phyloP scores from a whole-genome alignment of 176 grass and related monocot genomes.

The Pharus latifolius region DNA sequence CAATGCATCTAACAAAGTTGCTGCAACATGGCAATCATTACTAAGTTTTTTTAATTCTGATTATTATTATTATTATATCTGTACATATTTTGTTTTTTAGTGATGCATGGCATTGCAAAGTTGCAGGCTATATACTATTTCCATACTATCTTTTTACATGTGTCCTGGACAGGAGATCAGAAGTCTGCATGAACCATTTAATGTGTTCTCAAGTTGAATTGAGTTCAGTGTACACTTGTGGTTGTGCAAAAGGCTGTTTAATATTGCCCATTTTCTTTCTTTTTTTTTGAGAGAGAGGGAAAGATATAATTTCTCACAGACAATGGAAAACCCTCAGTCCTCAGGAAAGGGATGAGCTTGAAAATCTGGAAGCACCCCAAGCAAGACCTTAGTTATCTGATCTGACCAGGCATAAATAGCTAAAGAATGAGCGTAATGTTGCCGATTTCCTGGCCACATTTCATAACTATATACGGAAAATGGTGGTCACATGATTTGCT shows the following conservation, averaged over 20 bases:
- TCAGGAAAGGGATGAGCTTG: too few species aligned
- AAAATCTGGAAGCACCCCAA: too few species aligned
- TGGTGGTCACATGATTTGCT: not conserved
- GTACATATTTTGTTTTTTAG: not conserved
- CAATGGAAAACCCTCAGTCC: too few species aligned
- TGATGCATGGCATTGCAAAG: not conserved
- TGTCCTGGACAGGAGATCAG: not conserved
- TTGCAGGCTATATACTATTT: not conserved
- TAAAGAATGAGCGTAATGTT: too few species aligned
- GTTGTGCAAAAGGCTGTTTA: too few species aligned
- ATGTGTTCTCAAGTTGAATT: not conserved
- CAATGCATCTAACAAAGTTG: conserved; percentile 4
- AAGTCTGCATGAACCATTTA: not conserved
- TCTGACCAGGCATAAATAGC: too few species aligned
- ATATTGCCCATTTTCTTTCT: too few species aligned
- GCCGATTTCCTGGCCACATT: not conserved
- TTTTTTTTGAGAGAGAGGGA: too few species aligned
- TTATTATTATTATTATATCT: not conserved
- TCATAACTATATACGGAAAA: not conserved
- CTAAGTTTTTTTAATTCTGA: not conserved
- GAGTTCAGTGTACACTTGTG: too few species aligned
- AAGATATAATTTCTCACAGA: too few species aligned
- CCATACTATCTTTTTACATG: not conserved
- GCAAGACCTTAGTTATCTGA: too few species aligned
- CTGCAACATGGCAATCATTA: conserved; percentile 1